Percentiles rank a stretch among this genome's conserved stretches.
phyloP scores from a whole-genome alignment of 2,329 filamentous ascomycete species.

The Pseudogymnoascus destructans region DNA sequence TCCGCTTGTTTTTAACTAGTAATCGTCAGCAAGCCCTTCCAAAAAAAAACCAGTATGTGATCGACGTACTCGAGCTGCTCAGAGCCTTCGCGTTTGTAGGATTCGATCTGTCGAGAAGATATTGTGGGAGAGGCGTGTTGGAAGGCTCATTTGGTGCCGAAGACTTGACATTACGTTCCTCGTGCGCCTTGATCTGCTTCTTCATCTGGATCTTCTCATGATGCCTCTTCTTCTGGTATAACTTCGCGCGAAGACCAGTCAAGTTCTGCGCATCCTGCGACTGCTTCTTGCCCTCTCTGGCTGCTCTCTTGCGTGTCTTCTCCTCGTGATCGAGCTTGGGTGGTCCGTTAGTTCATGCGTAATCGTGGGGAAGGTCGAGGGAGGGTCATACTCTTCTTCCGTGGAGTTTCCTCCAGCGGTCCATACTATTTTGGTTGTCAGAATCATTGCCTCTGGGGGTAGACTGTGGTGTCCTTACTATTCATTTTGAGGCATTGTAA shows the following conservation, averaged over 20 bases:
- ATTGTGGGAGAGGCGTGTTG: constrained; percentile 64
- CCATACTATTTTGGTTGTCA: constrained; percentile 7
- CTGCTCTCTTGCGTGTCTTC: constrained; percentile 67
- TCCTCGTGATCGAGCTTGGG: constrained; percentile 64
- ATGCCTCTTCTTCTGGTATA: constrained; percentile 79
- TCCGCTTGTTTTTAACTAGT: constrained; percentile 71
- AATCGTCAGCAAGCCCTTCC: neutral
- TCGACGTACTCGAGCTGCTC: constrained; percentile 46
- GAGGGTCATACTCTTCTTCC: constrained; percentile 4
- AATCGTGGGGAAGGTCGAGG: neutral
- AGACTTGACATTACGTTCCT: constrained; percentile 87
- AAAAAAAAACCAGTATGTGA: neutral
- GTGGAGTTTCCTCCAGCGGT: constrained; percentile 9
- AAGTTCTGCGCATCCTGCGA: constrained; percentile 84
- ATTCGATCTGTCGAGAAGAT: constrained; percentile 66
- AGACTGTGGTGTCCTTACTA: neutral
- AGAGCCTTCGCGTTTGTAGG: constrained; percentile 49
- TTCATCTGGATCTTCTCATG: constrained; percentile 95
- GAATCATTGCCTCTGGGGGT: neutral
- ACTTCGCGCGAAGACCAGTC: constrained; percentile 75
- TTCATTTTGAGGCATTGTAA: constrained; percentile 5
- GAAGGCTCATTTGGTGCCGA: constrained; percentile 60
- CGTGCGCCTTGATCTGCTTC: constrained; percentile 81
- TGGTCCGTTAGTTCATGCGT: neutral
- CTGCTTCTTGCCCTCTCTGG: constrained; percentile 73